These are phyloP conservation scores for Cystobasidium slooffiae DNA, from an alignment of 1,284 basidiomycete species.

Conservation along the genomic window DNA sequence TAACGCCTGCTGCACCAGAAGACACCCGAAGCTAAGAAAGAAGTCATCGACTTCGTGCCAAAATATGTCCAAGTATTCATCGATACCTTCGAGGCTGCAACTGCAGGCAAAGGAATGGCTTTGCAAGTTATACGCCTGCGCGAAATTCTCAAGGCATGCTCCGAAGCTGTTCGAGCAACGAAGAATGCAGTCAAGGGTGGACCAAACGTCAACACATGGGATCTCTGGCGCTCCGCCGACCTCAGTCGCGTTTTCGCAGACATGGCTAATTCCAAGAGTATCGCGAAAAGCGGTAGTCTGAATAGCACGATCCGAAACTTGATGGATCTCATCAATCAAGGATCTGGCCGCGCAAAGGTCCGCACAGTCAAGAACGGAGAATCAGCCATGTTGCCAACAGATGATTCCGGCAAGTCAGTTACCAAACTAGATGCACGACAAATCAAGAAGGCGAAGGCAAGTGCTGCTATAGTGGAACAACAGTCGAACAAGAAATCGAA, in stretches of 20 bases:
- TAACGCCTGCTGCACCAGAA: conserved; percentile 6
- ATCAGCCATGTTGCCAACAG: conserved; percentile 1
- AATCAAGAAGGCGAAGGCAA: conserved; percentile 16
- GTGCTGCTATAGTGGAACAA: background rate
- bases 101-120: conserved; percentile 15
- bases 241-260: conserved; percentile 9
- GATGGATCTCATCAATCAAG: conserved; percentile 31
- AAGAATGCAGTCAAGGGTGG: background rate
- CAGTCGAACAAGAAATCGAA: background rate
- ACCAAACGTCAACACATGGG: conserved; percentile 1
- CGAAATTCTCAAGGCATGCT: conserved; percentile 32
- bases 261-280: background rate
- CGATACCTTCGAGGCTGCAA: conserved; percentile 26
- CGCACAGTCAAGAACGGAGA: conserved; percentile 21
- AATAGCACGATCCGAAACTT: background rate
- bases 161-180: conserved; percentile 32
- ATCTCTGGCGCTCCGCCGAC: conserved; percentile 23
- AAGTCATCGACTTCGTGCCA: conserved; percentile 16
- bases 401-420: background rate
- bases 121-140: conserved; percentile 24
- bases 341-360: conserved; percentile 15
- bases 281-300: conserved; percentile 28
- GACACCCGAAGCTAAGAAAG: conserved; percentile 23
- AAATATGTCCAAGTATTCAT: conserved; percentile 19
- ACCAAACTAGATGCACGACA: background rate